Percentiles rank a stretch among this genome's conserved stretches.
Conservation (phyloP, 2,329 filamentous ascomycete genomes). For the Xylaria sp. region DNA sequence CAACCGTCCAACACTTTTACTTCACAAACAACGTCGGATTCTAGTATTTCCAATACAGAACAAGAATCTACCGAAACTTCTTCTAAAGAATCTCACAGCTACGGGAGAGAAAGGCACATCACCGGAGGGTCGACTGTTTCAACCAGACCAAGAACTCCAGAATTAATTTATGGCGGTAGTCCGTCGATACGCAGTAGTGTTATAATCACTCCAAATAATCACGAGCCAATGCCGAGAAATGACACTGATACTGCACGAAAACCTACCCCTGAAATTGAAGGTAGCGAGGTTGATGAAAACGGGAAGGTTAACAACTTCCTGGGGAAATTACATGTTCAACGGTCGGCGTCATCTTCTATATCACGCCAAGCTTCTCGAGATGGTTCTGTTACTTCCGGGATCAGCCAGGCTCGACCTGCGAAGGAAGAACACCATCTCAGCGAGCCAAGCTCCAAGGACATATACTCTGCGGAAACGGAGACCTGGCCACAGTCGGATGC, state of each 20-base stretch:
- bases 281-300: slow-evolving; percentile 32
- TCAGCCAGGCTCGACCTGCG: not conserved
- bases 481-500: not conserved
- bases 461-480: slow-evolving; percentile 12
- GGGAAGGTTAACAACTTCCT: slow-evolving; percentile 25
- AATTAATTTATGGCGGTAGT: slow-evolving; percentile 43
- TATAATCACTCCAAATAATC: slow-evolving; percentile 46
- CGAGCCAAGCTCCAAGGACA: not conserved
- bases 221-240: slow-evolving; percentile 31
- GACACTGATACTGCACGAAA: slow-evolving; percentile 33
- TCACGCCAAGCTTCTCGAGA: slow-evolving; percentile 30
- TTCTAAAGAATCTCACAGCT: slow-evolving; percentile 25
- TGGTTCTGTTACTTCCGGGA: slow-evolving; percentile 17
- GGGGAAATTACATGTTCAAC: slow-evolving; percentile 32
- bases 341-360: slow-evolving; percentile 32
- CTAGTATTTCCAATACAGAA: slow-evolving; percentile 21
- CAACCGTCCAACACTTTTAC: slow-evolving; percentile 21
- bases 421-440: slow-evolving; percentile 7
- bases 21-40: slow-evolving; percentile 27
- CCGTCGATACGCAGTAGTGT: slow-evolving; percentile 46
- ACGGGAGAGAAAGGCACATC: slow-evolving; percentile 18
- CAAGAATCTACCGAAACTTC: slow-evolving; percentile 26
- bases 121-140: slow-evolving; percentile 35
- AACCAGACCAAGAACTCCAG: slow-evolving; percentile 46
- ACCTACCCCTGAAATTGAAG: slow-evolving; percentile 35